Evolutionary conservation across 2,329 filamentous ascomycete genomes (phyloP).

Genomic region (Phyllosticta citriasiana): DNA sequence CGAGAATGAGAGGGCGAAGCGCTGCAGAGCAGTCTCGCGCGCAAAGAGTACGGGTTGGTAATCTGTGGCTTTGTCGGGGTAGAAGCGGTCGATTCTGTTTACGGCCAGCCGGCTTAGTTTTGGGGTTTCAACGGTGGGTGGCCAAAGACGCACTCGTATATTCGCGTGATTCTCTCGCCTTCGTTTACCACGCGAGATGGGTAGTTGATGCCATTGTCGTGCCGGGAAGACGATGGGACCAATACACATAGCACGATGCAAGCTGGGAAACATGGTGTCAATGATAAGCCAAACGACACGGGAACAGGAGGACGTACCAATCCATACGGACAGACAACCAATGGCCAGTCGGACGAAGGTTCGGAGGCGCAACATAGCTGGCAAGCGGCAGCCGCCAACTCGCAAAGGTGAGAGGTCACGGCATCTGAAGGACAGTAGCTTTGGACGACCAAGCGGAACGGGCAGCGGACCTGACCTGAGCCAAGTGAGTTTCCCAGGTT

Average conservation of each 20-base stretch:
- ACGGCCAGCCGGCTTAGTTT: neutral
- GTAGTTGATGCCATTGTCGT: conserved; percentile 1
- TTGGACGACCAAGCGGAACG: neutral
- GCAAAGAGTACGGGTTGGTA: neutral
- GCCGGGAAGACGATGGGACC: neutral
- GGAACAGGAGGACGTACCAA: neutral
- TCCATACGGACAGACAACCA: neutral
- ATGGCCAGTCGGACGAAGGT: neutral
- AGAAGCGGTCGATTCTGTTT: conserved; percentile 2
- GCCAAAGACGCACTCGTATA: neutral
- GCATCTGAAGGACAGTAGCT: neutral
- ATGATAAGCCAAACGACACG: neutral
- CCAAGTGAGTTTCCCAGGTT: neutral
- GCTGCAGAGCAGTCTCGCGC: neutral
- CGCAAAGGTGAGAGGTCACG: neutral
- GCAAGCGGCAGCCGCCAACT: neutral
- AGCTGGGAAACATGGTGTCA: neutral
- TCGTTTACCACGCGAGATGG: conserved; percentile 1
- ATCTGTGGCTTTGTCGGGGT: neutral
- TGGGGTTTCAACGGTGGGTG: neutral
- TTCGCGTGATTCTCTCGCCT: neutral
- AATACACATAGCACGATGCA: neutral
- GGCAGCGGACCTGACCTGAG: neutral
- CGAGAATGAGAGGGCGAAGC: conserved; percentile 1
- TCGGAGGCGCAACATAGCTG: neutral